A percentile compares a stretch with the other conserved stretches of the same genome.
These are phyloP conservation scores for Aspergillus nidulans DNA, from an alignment of 495 filamentous ascomycete species.

Conservation along the genomic window DNA sequence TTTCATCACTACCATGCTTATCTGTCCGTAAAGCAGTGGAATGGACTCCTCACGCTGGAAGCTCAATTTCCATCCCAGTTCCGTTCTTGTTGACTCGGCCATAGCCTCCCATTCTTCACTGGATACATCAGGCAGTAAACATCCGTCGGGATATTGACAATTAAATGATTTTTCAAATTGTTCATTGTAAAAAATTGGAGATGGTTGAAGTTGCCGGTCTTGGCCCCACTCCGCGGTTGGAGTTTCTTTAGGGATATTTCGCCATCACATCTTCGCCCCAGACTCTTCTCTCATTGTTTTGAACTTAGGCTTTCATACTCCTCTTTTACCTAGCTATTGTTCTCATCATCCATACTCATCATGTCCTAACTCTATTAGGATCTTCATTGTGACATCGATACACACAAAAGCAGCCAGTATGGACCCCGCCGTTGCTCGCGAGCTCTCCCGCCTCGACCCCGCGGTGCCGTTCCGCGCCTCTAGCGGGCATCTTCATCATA, in stretches of 20 bases:
- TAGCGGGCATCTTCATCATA: slow-evolving; percentile 70
- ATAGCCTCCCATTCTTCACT: slow-evolving; percentile 27
- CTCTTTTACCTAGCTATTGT: background rate
- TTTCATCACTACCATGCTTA: slow-evolving; percentile 35
- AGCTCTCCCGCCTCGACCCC: slow-evolving; percentile 54
- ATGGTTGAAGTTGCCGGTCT: background rate
- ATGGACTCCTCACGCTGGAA: slow-evolving; percentile 19
- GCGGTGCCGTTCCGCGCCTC: slow-evolving; percentile 71
- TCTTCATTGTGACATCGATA: background rate
- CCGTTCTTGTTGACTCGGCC: too few relatives aligned
- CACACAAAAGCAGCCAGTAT: slow-evolving; percentile 21
- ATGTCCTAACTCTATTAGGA: background rate
- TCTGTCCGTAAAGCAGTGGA: slow-evolving; percentile 26
- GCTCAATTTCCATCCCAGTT: too few relatives aligned
- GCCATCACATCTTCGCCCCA: background rate
- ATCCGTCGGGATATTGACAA: too few relatives aligned
- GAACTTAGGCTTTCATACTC: too few relatives aligned
- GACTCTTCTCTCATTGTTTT: background rate
- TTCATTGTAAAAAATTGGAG: background rate
- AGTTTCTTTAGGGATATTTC: background rate
- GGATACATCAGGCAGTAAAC: too few relatives aligned
- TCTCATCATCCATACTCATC: background rate
- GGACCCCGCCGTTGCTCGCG: slow-evolving; percentile 46
- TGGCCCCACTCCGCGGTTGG: background rate
- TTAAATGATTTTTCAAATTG: too few relatives aligned